These are phyloP conservation scores for Chrysoporthe puriensis DNA, from an alignment of 2,329 filamentous ascomycete species.

Conservation along the genomic window DNA sequence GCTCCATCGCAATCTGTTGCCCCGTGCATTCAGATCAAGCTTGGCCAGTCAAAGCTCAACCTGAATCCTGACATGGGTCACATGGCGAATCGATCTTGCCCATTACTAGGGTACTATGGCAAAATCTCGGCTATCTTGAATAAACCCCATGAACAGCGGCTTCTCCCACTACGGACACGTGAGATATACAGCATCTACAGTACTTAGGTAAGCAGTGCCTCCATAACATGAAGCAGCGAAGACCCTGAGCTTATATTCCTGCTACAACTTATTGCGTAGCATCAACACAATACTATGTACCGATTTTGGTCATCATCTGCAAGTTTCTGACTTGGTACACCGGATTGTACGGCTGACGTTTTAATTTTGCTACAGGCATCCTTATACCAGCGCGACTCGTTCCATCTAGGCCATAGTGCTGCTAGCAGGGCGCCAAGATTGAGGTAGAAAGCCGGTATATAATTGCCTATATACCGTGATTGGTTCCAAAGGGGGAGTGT, in stretches of 20 bases:
- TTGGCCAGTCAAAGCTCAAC: background rate
- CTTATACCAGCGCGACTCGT: background rate
- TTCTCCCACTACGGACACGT: no score
- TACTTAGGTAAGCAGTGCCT: no score
- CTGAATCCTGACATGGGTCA: background rate
- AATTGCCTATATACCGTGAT: no score
- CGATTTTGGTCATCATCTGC: background rate
- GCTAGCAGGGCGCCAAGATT: background rate
- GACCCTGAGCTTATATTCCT: background rate
- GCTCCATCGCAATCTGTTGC: constrained; percentile 6
- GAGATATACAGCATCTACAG: background rate
- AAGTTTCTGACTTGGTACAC: background rate
- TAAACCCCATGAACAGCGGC: no score
- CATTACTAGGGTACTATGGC: background rate
- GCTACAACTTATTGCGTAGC: background rate
- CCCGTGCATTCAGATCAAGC: background rate
- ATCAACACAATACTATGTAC: background rate
- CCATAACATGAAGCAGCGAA: no score
- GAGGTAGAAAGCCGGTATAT: no score
- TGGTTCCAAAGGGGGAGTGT: no score
- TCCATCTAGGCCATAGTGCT: background rate
- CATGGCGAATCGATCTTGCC: background rate
- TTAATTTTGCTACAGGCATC: background rate
- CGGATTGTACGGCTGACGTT: background rate
- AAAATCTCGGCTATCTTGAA: background rate